Evolutionary conservation across 1,284 basidiomycete genomes (phyloP), one percentile per base, ranked within the genome.

Genomic region (Tremellales sp.): DNA sequence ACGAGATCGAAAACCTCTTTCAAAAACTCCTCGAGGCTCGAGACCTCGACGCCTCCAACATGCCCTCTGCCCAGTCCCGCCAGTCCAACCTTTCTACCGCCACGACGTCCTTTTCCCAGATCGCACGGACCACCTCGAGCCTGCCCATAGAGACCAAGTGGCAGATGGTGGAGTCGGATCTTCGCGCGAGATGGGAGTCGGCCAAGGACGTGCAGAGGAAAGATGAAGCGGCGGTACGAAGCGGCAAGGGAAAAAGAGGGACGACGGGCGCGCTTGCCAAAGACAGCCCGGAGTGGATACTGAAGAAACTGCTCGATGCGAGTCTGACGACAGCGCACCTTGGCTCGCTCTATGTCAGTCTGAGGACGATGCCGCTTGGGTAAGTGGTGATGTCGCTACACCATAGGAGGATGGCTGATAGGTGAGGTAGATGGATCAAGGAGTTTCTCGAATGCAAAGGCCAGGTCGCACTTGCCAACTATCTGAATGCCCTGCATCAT

Each of bases 131-230:
- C 3, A 58, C 66, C 8, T 36, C 46, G 1, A 75, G 76, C 37
- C 74, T 92, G 24, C 66, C 81, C 1, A 78, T 86, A 25, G 86
- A 92, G 41, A 90, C 90, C 68, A 97, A 97, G 72, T 97, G 93
- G 93, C 78, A 79, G 53, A 82, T 97, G 63, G 86, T 97, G 9
- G 82, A 86, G 68, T 89, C 84, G 56, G 86, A 89, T 59, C 85
- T 86, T 60, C 83, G 86, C 46, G 78, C 86, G 48, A 81, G 86
- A 34, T 90, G 84, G 82, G 84, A 81, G 59, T 82, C 82, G 82
- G 57, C 79, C 57, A 76, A 72, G 41, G 75, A 78, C 54, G 79
- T 81, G 56, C 80, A 83, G 56, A 78, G 79, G 46, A 58, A 50
- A 60, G 76, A 76, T 32, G 79, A 77, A 58, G 82, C 77, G 63